Evolutionary conservation across 495 filamentous ascomycete genomes (phyloP).

Genomic region (Neurospora sp.): DNA sequence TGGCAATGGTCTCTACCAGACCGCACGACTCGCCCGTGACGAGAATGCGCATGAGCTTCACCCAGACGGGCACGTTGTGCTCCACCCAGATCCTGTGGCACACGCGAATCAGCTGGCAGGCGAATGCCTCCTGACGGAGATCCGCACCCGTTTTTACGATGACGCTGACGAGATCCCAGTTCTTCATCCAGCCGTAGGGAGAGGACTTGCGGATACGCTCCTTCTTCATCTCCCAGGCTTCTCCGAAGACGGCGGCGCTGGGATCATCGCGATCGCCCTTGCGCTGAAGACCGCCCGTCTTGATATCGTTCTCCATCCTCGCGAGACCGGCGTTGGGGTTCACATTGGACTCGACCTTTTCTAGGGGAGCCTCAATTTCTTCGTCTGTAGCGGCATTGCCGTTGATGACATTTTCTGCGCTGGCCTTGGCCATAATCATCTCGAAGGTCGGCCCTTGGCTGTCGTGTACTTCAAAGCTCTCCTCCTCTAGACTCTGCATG

Average conservation of each 20-base stretch:
- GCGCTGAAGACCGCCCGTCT: conserved; percentile 63
- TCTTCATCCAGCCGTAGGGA: conserved; percentile 69
- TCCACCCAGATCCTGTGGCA: conserved; percentile 68
- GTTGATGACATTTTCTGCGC: conserved; percentile 24
- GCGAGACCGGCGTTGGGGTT: conserved; percentile 58
- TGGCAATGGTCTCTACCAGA: conserved; percentile 71
- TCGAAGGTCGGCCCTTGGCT: conserved; percentile 57
- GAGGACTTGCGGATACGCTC: conserved; percentile 66
- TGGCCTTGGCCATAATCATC: conserved; percentile 53
- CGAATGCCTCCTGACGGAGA: conserved; percentile 67
- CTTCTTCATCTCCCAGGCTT: conserved; percentile 65
- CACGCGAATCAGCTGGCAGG: conserved; percentile 64
- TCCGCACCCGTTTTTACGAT: conserved; percentile 74
- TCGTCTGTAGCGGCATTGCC: conserved; percentile 22
- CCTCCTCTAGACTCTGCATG: conserved; percentile 74
- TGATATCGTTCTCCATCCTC: conserved; percentile 72
- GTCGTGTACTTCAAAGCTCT: conserved; percentile 58
- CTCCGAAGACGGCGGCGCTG: conserved; percentile 69
- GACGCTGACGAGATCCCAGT: conserved; percentile 70
- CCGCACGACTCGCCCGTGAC: conserved; percentile 71
- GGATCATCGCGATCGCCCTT: conserved; percentile 71
- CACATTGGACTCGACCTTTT: conserved; percentile 28
- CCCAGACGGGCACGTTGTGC: conserved; percentile 62
- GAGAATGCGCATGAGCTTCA: conserved; percentile 69
- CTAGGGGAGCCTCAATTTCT: conserved; percentile 29